Conservation (phyloP, 768 basidiomycete genomes). For the Boletus bicolor region DNA sequence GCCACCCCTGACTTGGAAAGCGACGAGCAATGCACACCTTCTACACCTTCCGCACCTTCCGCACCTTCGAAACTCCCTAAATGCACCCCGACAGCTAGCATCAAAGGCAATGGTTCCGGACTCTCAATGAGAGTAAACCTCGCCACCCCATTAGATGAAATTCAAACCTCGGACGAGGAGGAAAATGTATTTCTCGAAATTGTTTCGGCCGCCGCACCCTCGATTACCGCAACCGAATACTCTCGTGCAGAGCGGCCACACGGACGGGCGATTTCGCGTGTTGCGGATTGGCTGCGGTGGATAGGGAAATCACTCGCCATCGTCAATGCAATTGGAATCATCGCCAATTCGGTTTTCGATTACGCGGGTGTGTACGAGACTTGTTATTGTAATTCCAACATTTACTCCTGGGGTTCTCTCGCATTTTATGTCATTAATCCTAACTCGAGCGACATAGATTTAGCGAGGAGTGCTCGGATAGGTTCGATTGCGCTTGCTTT, state of each 20-base stretch:
- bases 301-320: constrained; percentile 28
- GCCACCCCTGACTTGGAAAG: background rate
- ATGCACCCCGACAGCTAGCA: background rate
- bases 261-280: background rate
- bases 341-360: constrained; percentile 30
- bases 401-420: constrained; percentile 10
- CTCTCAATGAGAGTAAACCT: background rate
- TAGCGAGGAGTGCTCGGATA: constrained; percentile 35
- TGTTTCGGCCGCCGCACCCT: no score
- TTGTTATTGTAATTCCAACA: constrained; percentile 33
- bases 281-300: constrained; percentile 25
- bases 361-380: constrained; percentile 25
- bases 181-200: no score
- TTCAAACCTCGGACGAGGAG: background rate
- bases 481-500: constrained; percentile 34
- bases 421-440: constrained; percentile 33
- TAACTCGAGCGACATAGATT: constrained; percentile 15
- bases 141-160: background rate
- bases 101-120: background rate
- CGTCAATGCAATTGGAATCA: constrained; percentile 25
- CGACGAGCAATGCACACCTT: no score
- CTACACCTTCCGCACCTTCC: background rate
- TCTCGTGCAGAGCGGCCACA: background rate
- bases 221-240: background rate
- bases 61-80: background rate